Evolutionary conservation across 257 asterid species (phyloP).

Genomic region (Anisodus tanguticus): DNA sequence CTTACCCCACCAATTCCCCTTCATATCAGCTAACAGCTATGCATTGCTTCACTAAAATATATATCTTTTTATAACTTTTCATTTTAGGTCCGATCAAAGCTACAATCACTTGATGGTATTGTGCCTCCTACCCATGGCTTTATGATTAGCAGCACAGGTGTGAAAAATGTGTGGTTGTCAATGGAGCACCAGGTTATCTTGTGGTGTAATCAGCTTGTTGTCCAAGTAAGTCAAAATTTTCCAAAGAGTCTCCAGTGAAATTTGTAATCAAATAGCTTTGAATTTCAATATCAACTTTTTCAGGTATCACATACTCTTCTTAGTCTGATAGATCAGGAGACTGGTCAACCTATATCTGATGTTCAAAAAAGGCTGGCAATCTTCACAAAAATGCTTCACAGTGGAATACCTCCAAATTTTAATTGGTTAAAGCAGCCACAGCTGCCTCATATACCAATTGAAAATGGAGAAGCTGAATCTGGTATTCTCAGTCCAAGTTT

Average conservation of each 20-base stretch:
- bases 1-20: not conserved
- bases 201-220: constrained; percentile 86
- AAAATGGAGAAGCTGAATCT: constrained; percentile 49
- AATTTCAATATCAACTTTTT: constrained; percentile 42
- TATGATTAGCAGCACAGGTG: constrained; percentile 80
- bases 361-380: constrained; percentile 71
- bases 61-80: constrained; percentile 23
- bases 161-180: constrained; percentile 93
- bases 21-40: constrained; percentile 20
- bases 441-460: constrained; percentile 43
- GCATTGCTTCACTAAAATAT: constrained; percentile 20
- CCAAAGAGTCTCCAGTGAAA: constrained; percentile 27
- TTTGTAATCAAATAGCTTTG: constrained; percentile 33
- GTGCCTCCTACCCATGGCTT: constrained; percentile 95
- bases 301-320: constrained; percentile 98
- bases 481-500: constrained; percentile 50
- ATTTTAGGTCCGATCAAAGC: constrained; percentile 80
- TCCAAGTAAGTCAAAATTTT: constrained; percentile 66
- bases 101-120: constrained; percentile 89
- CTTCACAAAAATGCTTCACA: constrained; percentile 83
- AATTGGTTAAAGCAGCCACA: constrained; percentile 55
- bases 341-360: constrained; percentile 72
- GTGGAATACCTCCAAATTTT: constrained; percentile 80
- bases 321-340: constrained; percentile 73
- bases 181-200: constrained; percentile 99